These are phyloP conservation scores for Adansonia grandidieri DNA, from an alignment of 441 rosid species.

Conservation along the genomic window DNA sequence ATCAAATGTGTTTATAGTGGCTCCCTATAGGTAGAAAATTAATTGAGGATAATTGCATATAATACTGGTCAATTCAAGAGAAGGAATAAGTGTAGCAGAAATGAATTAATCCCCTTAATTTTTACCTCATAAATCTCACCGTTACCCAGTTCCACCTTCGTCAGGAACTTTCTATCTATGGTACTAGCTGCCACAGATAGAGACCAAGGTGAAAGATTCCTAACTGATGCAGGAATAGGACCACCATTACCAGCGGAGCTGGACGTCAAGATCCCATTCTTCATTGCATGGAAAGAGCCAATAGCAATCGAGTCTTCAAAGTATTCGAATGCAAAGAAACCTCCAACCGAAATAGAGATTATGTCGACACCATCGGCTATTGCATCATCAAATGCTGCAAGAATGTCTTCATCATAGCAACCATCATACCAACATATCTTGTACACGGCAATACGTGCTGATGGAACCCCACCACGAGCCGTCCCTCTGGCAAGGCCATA, in stretches of 20 bases:
- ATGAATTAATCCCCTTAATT: conserved; percentile 19
- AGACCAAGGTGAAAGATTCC: conserved; percentile 36
- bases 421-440: conserved; percentile 28
- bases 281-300: conserved; percentile 46
- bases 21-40: conserved; percentile 39
- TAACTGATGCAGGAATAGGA: not conserved
- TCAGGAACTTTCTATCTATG: conserved; percentile 27
- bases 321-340: not conserved
- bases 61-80: not conserved
- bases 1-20: conserved; percentile 45
- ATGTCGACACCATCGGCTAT: conserved; percentile 48
- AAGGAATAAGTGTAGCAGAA: conserved; percentile 1
- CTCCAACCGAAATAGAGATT: conserved; percentile 34
- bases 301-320: conserved; percentile 27
- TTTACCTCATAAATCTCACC: conserved; percentile 36
- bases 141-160: conserved; percentile 32
- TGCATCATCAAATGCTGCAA: conserved; percentile 47
- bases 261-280: conserved; percentile 40
- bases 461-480: conserved; percentile 41
- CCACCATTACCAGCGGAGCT: conserved; percentile 39
- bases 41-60: not conserved
- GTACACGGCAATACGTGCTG: conserved; percentile 35
- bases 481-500: conserved; percentile 37
- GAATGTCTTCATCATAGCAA: conserved; percentile 23
- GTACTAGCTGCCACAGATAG: conserved; percentile 41